These are phyloP conservation scores for Eucalyptus pauciflora DNA, from an alignment of 345 rosid species.

Conservation along the genomic window DNA sequence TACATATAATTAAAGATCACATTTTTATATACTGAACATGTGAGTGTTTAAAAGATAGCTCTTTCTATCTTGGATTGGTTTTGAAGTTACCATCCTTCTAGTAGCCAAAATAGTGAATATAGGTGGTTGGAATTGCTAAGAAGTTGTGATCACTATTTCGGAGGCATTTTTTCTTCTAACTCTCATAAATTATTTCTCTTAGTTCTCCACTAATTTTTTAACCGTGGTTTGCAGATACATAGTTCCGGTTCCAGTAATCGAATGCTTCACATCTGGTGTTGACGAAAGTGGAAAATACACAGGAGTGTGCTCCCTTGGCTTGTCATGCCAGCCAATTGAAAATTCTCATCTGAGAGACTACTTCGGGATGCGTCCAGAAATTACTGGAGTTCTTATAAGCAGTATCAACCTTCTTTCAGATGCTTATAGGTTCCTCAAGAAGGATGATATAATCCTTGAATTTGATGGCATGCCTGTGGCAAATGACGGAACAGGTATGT, in stretches of 20 bases:
- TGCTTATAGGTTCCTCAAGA: constrained; percentile 41
- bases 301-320: constrained; percentile 79
- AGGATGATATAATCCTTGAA: constrained; percentile 67
- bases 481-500: constrained; percentile 68
- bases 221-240: constrained; percentile 41
- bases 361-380: constrained; percentile 47
- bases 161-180: not conserved
- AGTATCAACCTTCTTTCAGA: constrained; percentile 72
- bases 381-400: constrained; percentile 76
- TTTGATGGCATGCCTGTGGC: constrained; percentile 78
- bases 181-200: not conserved
- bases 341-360: constrained; percentile 60
- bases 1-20: not conserved
- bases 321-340: constrained; percentile 76
- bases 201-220: not conserved
- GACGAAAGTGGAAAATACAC: constrained; percentile 54
- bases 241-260: constrained; percentile 75
- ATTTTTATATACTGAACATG: not conserved
- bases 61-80: not conserved
- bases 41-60: not conserved
- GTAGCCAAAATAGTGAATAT: not conserved
- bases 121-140: not conserved
- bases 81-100: not conserved
- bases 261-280: constrained; percentile 60
- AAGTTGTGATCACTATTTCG: not conserved